A percentile compares a stretch with the other conserved stretches of the same genome.
Conservation (phyloP, 169 alveolate species). For the Eimeria necatrix region DNA sequence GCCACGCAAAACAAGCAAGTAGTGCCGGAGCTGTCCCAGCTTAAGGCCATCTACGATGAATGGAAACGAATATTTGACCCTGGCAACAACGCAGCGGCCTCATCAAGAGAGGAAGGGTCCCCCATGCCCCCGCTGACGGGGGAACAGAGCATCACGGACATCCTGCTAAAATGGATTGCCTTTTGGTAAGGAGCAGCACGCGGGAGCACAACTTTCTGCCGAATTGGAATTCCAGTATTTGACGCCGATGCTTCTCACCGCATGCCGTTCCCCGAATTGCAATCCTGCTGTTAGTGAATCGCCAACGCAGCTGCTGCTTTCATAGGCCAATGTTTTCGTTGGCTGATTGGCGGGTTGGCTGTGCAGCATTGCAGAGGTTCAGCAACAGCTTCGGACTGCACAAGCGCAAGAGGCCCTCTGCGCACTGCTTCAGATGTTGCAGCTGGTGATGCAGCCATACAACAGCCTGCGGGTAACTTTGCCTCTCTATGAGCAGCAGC, state of each 20-base stretch:
- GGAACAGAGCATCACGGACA: slow-evolving; percentile 64
- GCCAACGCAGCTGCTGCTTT: background rate
- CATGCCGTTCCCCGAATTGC: background rate
- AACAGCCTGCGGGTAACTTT: slow-evolving; percentile 40
- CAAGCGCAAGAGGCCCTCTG: slow-evolving; percentile 53
- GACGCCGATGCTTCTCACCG: too few relatives aligned
- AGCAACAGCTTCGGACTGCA: slow-evolving; percentile 55
- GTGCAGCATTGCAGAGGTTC: slow-evolving; percentile 74
- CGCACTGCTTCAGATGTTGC: slow-evolving; percentile 69
- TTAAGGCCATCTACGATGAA: slow-evolving; percentile 14
- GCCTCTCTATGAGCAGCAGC: slow-evolving; percentile 76
- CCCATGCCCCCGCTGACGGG: slow-evolving; percentile 33
- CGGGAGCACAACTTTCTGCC: too few relatives aligned
- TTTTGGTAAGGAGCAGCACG: slow-evolving; percentile 35
- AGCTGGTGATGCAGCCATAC: slow-evolving; percentile 73
- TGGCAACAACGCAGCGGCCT: background rate
- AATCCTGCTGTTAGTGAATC: background rate
- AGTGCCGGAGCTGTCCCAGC: slow-evolving; percentile 53
- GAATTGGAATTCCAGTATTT: too few relatives aligned
- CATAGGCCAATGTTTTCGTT: background rate
- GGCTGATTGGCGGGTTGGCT: background rate
- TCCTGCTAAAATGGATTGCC: slow-evolving; percentile 63
- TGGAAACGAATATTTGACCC: slow-evolving; percentile 57
- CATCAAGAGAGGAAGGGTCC: background rate
- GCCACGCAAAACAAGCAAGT: slow-evolving; percentile 5